Conservation (phyloP, 495 filamentous ascomycete genomes). For the Hypoxylon fuscum region DNA sequence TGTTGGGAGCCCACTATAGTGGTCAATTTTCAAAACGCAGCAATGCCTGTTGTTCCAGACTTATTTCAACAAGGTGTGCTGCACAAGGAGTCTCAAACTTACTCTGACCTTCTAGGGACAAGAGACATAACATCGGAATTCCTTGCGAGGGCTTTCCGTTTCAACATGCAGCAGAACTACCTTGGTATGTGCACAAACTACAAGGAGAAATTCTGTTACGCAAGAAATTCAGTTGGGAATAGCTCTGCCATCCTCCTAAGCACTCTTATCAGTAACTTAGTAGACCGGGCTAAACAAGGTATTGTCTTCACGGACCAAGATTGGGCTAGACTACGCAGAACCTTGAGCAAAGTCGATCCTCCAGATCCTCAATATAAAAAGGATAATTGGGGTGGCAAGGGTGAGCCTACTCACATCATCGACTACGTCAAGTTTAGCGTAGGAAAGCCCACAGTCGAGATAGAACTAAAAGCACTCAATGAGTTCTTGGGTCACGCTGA, state of each 20-base stretch:
- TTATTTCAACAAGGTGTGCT: constrained; percentile 67
- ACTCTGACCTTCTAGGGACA: constrained; percentile 53
- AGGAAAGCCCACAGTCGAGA: constrained; percentile 59
- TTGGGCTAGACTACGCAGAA: constrained; percentile 62
- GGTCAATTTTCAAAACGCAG: constrained; percentile 75
- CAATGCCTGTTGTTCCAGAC: constrained; percentile 59
- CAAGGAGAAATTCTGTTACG: constrained; percentile 76
- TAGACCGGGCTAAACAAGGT: constrained; percentile 85
- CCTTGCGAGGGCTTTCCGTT: constrained; percentile 65
- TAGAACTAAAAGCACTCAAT: constrained; percentile 57
- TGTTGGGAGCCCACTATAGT: constrained; percentile 89
- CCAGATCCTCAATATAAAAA: constrained; percentile 55
- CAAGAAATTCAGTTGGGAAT: constrained; percentile 64
- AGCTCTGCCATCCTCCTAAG: constrained; percentile 66
- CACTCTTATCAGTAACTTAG: constrained; percentile 77
- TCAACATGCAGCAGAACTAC: constrained; percentile 70
- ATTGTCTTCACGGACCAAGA: constrained; percentile 67
- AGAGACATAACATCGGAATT: constrained; percentile 51
- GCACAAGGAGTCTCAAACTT: constrained; percentile 62
- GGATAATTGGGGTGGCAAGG: constrained; percentile 45
- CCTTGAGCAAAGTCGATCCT: constrained; percentile 42
- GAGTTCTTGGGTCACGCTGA: constrained; percentile 30
- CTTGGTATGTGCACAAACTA: constrained; percentile 79
- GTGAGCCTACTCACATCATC: constrained; percentile 66
- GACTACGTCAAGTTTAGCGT: constrained; percentile 77